Base-by-base conservation (phyloP, 192 early-diverging fungal genomes). In the Lobosporangium transversale region DNA sequence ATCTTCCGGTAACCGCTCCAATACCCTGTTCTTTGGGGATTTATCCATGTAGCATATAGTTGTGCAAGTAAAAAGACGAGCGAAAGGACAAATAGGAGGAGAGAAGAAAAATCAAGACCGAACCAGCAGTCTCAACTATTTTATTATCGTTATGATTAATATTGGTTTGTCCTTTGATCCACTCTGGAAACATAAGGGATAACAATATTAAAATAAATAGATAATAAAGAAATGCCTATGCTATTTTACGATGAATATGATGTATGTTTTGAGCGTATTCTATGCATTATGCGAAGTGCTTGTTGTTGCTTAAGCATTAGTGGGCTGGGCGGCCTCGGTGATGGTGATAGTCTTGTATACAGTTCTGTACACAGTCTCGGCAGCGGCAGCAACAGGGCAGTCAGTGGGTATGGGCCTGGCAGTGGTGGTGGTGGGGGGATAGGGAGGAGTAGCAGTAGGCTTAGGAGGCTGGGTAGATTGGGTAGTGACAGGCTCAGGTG, bases 51-150 rank as follows among this genome's bases (percentile, higher is more conserved):
- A 17, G 9, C 40, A 42, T 42, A 42, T 42, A 17, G 40, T 12
- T 42, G 15, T 42, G 37, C 15, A 42, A 15, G 37, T 42, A 42
- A 11, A 45, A 45, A 45, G 44, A 4, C 21, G 21, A 4, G 21
- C 4, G 21, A 8, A 45, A 20, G 15, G 15, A 5, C 6, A 48
- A 4, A 48, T 48, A 7, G 18, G 45, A 48, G n/a, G 45, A 15
- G 6, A 48, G n/a, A n/a, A n/a, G n/a, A 48, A 48, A 48, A 48
- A 48, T 10, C 5, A 50, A 50, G 14, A 26, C 29, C 29, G 48
- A 50, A 50, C 48, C 48, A 50, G 48, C 48, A 50, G 27, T 48
- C 4, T 48, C 23, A n/a, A n/a, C n/a, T n/a, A n/a, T n/a, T n/a
- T n/a, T n/a, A n/a, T n/a, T n/a, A n/a, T n/a, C n/a, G n/a, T n/a